phyloP scores from a whole-genome alignment of 352 stramenopile genomes.

The Phytophthora sp. region DNA sequence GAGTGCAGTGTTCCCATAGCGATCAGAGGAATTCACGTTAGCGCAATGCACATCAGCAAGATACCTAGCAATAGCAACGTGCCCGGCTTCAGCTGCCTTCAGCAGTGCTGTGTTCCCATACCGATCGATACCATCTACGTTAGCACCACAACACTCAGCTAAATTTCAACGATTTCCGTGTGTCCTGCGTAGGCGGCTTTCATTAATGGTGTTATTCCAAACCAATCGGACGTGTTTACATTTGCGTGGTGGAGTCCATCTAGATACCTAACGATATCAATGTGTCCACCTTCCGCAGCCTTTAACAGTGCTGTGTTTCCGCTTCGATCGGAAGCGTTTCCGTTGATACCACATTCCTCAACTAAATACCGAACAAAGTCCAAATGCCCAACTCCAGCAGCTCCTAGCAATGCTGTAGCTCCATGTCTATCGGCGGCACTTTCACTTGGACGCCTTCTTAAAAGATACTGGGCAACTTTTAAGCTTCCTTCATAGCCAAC shows the following conservation, averaged over 20 bases:
- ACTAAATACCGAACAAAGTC: not conserved
- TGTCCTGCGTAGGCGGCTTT: not conserved
- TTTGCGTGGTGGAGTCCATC: too few relatives aligned
- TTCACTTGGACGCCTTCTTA: too few relatives aligned
- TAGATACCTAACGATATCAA: not conserved
- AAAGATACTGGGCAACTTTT: too few relatives aligned
- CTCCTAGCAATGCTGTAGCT: not conserved
- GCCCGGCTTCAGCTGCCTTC: not conserved
- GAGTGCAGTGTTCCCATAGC: not conserved
- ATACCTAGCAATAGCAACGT: not conserved
- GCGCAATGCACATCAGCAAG: not conserved
- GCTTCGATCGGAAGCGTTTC: not conserved
- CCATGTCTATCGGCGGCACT: too few relatives aligned
- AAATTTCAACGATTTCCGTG: not conserved
- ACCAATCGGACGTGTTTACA: not conserved
- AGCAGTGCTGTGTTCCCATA: not conserved
- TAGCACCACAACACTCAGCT: not conserved
- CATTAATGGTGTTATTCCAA: not conserved
- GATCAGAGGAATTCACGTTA: not conserved
- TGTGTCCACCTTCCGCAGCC: not conserved
- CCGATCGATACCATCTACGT: not conserved
- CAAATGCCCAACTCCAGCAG: not conserved
- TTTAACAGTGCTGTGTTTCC: too few relatives aligned
- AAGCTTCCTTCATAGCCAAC: too few relatives aligned
- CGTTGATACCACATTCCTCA: not conserved